Evolutionary conservation across 106 monocot genomes (phyloP), one percentile per base, ranked within the genome.

Genomic region (Acorus calamus): DNA sequence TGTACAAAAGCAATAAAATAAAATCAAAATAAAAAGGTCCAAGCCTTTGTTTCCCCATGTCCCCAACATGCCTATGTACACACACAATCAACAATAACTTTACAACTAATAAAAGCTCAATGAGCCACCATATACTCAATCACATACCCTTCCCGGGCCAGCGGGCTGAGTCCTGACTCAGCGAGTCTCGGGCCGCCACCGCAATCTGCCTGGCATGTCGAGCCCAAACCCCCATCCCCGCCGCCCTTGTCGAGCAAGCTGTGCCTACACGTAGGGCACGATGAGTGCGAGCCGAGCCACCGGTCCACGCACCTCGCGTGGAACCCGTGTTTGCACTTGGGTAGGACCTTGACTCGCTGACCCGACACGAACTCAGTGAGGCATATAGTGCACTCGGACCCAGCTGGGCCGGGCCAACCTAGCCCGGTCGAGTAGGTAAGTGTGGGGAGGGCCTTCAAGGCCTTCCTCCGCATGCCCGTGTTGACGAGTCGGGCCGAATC

Each of bases 241-340:
- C 67, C 57, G n/a, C 43, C 46, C 57, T 50, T 50, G 2, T 54
- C 68, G 42, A 74, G 63, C 78, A 78, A 47, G 41, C 70, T 66
- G 52, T 57, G n/a, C 9, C 73, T 58, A 52, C 73, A 74, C 1
- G 54, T 66, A 0, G 73, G 73, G 60, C 73, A 74, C 7, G 73
- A 60, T 1, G 52, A 45, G 9, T 66, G 52, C 11, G 59, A 11
- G 42, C 44, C 14, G 14, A 74, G 66, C 73, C 73, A 74, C 60
- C 14, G 57, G 49, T 74, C 66, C 50, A 74, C 56, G 59, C 73
- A 74, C 44, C 6, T 42, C 10, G 55, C 66, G n/a, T 74, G 73
- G 53, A 74, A 74, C 28, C 66, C 60, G 50, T 74, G 73, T 59
- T 66, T 66, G 60, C 73, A 74, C 52, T 2, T 5, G 12, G 73